phyloP scores from a whole-genome alignment of 2,329 filamentous ascomycete species.

The Aspergillus sp. region DNA sequence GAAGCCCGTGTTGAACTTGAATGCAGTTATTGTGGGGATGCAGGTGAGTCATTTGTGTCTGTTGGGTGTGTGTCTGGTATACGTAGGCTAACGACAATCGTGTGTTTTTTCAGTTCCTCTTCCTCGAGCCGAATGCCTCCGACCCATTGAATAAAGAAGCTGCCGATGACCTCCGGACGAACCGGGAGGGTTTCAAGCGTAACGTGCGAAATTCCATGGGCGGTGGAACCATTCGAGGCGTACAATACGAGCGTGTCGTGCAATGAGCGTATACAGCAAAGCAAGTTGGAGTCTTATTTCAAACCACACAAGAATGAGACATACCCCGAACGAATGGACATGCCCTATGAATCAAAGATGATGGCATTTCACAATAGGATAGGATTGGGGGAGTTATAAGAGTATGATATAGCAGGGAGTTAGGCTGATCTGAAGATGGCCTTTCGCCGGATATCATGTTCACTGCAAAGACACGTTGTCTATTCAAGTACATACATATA shows the following conservation, averaged over 20 bases:
- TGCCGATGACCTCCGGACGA: conserved; percentile 81
- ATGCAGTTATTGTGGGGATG: conserved; percentile 91
- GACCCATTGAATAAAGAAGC: conserved; percentile 99
- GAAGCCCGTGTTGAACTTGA: conserved; percentile 96
- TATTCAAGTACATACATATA: conserved; percentile 20
- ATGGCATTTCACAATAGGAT: neutral
- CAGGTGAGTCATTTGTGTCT: conserved; percentile 52
- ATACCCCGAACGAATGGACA: neutral
- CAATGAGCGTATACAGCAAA: conserved; percentile 42
- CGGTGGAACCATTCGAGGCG: conserved; percentile 69
- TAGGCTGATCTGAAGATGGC: too few relatives aligned
- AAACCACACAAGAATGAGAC: too few relatives aligned
- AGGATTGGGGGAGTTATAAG: too few relatives aligned
- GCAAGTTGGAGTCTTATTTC: too few relatives aligned
- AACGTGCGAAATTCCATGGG: conserved; percentile 83
- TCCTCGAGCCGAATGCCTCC: conserved; percentile 93
- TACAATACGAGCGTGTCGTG: conserved; percentile 72
- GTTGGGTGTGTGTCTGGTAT: neutral
- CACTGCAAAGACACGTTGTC: conserved; percentile 1
- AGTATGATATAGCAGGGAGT: too few relatives aligned
- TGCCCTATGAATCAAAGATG: neutral
- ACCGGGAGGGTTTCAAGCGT: conserved; percentile 82
- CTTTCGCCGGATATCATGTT: too few relatives aligned
- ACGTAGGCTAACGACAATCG: too few relatives aligned
- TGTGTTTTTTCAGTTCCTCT: conserved; percentile 67